These are phyloP conservation scores for Starmerella davenportii DNA, from an alignment of 805 yeast species.

Conservation along the genomic window DNA sequence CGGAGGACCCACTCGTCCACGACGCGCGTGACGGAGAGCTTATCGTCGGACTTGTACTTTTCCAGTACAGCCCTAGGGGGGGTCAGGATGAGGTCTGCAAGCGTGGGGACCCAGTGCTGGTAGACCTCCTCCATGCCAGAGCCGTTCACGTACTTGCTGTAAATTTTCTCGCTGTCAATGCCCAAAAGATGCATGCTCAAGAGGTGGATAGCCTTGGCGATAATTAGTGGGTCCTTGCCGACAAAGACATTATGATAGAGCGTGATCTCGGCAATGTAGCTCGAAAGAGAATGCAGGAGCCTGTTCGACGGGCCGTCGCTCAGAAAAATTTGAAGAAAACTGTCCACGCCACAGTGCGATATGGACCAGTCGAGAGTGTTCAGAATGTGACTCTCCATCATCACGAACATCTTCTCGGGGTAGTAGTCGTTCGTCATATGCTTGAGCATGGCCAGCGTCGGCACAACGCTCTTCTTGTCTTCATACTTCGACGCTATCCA, in stretches of 20 bases:
- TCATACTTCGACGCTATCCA: slow-evolving; percentile 76
- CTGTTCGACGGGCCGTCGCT: slow-evolving; percentile 16
- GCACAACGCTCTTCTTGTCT: slow-evolving; percentile 57
- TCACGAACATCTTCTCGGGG: slow-evolving; percentile 41
- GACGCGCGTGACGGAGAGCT: slow-evolving; percentile 21
- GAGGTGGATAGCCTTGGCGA: slow-evolving; percentile 22
- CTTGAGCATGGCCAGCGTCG: slow-evolving; percentile 50
- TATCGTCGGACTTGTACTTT: slow-evolving; percentile 23
- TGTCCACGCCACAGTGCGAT: slow-evolving; percentile 38
- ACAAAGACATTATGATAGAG: slow-evolving; percentile 23
- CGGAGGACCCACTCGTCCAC: slow-evolving; percentile 21
- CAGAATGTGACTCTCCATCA: slow-evolving; percentile 58
- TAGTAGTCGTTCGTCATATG: slow-evolving; percentile 48
- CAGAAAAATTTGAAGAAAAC: slow-evolving; percentile 22
- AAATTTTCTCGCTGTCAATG: slow-evolving; percentile 6
- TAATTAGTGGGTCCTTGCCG: slow-evolving; percentile 18
- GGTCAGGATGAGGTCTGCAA: slow-evolving; percentile 22
- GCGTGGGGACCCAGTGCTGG: slow-evolving; percentile 18
- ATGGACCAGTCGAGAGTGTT: slow-evolving; percentile 53
- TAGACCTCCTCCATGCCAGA: slow-evolving; percentile 17
- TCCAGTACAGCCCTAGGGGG: slow-evolving; percentile 25
- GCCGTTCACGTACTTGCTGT: slow-evolving; percentile 3
- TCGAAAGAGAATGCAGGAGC: slow-evolving; percentile 19
- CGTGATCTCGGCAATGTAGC: slow-evolving; percentile 23
- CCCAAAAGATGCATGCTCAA: slow-evolving; percentile 19